Evolutionary conservation across 192 early-diverging fungal genomes (phyloP), one percentile per base, ranked within the genome.

Genomic region (Gonapodya sp.): DNA sequence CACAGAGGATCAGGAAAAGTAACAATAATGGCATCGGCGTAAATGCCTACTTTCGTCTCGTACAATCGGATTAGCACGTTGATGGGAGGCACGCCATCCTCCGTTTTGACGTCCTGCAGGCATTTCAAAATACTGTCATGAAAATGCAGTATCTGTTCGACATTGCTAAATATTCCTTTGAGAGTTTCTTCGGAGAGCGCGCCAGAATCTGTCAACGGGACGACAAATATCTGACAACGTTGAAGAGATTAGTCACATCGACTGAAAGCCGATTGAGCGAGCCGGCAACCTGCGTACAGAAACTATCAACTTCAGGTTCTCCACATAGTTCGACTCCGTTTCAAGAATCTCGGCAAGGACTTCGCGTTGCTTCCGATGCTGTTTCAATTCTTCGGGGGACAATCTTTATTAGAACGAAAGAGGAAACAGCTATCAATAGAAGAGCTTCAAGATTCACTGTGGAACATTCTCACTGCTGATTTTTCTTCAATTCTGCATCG

Each of bases 271-370:
- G 46, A 8, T 16, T 8, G 8, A 64, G 46, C 46, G 46, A 64
- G 8, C 8, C 8, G 46, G 46, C 24, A 64, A 64, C 46, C 46
- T 30, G 83, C 81, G 1, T 73, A 85, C 85, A 1, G 73, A 36
- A 36, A 85, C 81, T n/a, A 88, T 35, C 18, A 78, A 74, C 34
- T 82, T 81, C 2, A 88, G 78, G 79, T 87, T 36, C 72, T 82
- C 36, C 37, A 31, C 36, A 35, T 81, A 81, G 31, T 31, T 36
- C 31, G 18, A 78, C 31, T 36, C 14, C 18, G 79, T 85, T 73
- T 86, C 85, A 36, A 72, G 18, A 32, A 86, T 86, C 77, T 86
- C 85, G 72, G 79, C 80, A 24, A 86, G 36, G 30, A 86, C 82
- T 74, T 83, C 85, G 1, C 81, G 72, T 36, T 86, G 84, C 35